phyloP scores from a whole-genome alignment of 148 eudicot genomes.

The Rhododendron henanense region DNA sequence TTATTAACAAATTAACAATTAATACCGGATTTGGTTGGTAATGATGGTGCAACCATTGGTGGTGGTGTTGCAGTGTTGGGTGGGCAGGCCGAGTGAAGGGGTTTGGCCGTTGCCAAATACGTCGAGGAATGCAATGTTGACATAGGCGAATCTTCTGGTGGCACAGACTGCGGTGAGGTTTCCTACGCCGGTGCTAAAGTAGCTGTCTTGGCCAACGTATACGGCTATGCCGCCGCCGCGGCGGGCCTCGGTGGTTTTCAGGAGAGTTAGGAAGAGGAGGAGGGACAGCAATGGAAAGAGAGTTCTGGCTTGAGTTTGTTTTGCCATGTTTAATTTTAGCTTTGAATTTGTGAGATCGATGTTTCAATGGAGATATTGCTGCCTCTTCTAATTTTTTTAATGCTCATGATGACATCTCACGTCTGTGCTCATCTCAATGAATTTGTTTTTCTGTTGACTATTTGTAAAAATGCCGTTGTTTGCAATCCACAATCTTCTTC shows the following conservation, averaged over 20 bases:
- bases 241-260: conserved; percentile 8
- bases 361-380: neutral
- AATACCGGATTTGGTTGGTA: conserved; percentile 23
- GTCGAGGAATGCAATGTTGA: conserved; percentile 54
- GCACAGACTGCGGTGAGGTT: conserved; percentile 45
- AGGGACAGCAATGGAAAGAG: conserved; percentile 7
- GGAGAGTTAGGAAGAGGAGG: conserved; percentile 6
- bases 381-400: neutral
- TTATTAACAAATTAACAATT: neutral
- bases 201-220: conserved; percentile 71
- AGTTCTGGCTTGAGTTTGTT: neutral
- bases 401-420: neutral
- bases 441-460: no score
- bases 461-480: no score
- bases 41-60: conserved; percentile 31
- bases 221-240: conserved; percentile 43
- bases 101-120: conserved; percentile 53
- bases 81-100: conserved; percentile 62
- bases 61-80: conserved; percentile 49
- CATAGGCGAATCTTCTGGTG: conserved; percentile 48
- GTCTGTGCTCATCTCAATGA: neutral
- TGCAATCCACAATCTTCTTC: no score
- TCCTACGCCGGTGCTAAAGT: conserved; percentile 51
- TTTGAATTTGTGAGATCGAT: neutral
- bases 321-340: conserved; percentile 1